Base-by-base conservation (phyloP, 345 rosid genomes). In the Gynandropsis gynandra region DNA sequence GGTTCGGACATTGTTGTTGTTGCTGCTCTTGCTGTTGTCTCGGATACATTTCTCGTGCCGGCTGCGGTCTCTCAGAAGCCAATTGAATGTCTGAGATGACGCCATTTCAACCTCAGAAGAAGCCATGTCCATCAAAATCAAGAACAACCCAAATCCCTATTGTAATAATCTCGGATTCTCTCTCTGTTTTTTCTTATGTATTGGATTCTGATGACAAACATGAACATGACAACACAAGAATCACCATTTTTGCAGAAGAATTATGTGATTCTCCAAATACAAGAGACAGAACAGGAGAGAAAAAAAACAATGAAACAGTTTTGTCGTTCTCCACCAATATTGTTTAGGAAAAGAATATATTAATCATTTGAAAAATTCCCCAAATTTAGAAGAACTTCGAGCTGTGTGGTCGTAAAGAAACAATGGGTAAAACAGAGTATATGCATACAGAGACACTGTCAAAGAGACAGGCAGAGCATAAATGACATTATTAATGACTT, bases 101-200 rank as follows among this genome's bases (percentile, higher is more conserved):
- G 64, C 76, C 16, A 83, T 59, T 70, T 83, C 86, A 0, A 85
- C 78, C 19, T 81, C 80, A 1, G 82, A 82, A 20, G 80, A 83
- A 10, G 84, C 93, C 97, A 89, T 85, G 33, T 19, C 36, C n/a
- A 54, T 62, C 47, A 48, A 61, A 8, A 19, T 45, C 29, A 43
- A 18, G 24, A 59, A 45, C 18, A 53, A 15, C 45, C 59, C 65
- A 45, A 59, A 53, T 16, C 49, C 65, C 41, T 10, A n/a, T 3
- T 24, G 29, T 57, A n/a, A 29, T 32, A 8, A 18, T 55, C 36
- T 43, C 47, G 58, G 64, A 52, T 46, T 58, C 58, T 65, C 12
- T 16, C 19, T 49, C 24, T 54, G 31, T 29, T 16, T 16, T 50
- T 57, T 38, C 32, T 29, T 47, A 39, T 19, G 24, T 21, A 35